These are phyloP conservation scores for Syzygium oleosum DNA, from an alignment of 345 rosid genomes.

Conservation along the genomic window DNA sequence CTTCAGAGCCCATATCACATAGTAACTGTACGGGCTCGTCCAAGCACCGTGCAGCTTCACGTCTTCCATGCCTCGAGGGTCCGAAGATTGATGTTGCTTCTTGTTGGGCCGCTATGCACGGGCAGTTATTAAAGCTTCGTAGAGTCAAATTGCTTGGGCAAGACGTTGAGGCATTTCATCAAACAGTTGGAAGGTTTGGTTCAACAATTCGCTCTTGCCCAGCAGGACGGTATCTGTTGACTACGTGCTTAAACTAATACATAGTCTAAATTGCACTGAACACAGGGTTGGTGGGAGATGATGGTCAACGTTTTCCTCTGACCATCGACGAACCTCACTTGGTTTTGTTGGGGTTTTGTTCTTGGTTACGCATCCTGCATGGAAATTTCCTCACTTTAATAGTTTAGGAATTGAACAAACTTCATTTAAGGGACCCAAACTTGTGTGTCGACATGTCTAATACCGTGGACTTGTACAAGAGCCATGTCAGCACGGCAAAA, in stretches of 20 bases:
- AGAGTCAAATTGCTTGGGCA: neutral
- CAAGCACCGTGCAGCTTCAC: slow-evolving; percentile 20
- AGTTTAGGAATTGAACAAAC: too few species aligned
- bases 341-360: neutral
- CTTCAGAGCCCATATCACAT: slow-evolving; percentile 23
- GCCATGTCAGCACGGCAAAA: neutral
- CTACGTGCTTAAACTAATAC: neutral
- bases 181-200: neutral
- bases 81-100: neutral
- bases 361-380: neutral
- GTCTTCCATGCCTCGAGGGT: neutral
- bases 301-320: too few species aligned
- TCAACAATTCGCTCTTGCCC: neutral
- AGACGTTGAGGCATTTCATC: neutral
- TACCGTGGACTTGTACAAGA: neutral
- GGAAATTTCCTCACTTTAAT: too few species aligned
- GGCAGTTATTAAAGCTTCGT: neutral
- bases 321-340: neutral
- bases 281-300: neutral
- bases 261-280: neutral
- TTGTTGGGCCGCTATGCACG: neutral
- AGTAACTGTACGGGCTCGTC: slow-evolving; percentile 14
- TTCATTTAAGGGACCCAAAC: neutral
- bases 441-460: neutral
- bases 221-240: neutral